Evolutionary conservation across 805 yeast species (phyloP), one percentile per base, ranked within the genome.

Genomic region (Pichia rugopelliculosa): DNA sequence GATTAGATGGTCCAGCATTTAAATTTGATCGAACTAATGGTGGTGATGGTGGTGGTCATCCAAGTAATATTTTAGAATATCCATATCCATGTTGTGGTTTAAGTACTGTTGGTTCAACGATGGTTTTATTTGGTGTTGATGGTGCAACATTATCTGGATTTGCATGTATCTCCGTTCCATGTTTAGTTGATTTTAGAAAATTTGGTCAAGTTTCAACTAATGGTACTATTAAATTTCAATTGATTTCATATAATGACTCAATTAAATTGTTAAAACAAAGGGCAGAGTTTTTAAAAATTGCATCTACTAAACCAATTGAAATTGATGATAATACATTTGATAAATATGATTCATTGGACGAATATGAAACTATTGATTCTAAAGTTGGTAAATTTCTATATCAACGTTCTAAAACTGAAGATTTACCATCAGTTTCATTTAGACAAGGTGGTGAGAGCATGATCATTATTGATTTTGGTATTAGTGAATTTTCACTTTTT

Each of bases 391-490:
- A 45, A 6, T 47, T 58, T 20, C 42, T 60, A 12, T 57, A 55
- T 27, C 40, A 44, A 21, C 45, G 55, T 40, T 37, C 34, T 3
- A 24, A 17, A 18, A 27, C 44, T 7, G 47, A 45, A 2, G 44
- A 37, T 3, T 40, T 61, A 36, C 65, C 65, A n/a, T 20, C 33
- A 24, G 53, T 53, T 17, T 41, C 55, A 13, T 53, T 53, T 23
- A 53, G 69, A 39, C 68, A 63, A 44, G 64, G 61, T 9, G 68
- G 69, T 36, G 70, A 65, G 48, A 48, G 51, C 15, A 60, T 64
- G 66, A 52, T 65, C 12, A 39, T 62, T 10, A 50, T 62, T 46
- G 69, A 65, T 49, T 65, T 62, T 49, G 67, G 66, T 18, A 52
- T 52, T 17, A 57, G 54, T 9, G 42, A 59, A 2, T 65, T 62